Base-by-base conservation (phyloP, 441 rosid species). In the Euphorbia celastroides region DNA sequence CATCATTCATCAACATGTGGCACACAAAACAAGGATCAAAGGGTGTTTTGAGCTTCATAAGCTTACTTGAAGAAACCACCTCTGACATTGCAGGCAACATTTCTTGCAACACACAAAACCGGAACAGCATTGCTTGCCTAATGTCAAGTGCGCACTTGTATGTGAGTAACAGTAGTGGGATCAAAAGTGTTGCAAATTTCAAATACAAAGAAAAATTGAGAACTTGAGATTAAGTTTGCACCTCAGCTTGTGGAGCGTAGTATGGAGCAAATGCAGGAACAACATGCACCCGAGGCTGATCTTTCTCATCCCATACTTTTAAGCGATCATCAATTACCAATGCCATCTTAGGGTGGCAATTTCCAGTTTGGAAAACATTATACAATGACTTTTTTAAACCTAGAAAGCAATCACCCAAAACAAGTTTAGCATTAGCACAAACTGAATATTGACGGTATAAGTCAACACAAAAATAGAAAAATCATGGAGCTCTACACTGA, bases 231-330 rank as follows among this genome's bases (percentile, higher is more conserved):
- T 41, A 60, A 64, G 44, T 62, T 66, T 73, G 65, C 84, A 94
- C 99, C 78, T 94, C 99, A 70, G 98, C 97, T 78, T 89, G 92
- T 64, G 99, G 99, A 77, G 99, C 87, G 72, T 82, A 84, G 76
- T 94, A 92, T 34, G 99, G 99, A 74, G 98, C 90, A 76, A 94
- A 94, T 75, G 99, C 98, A 67, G 97, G 97, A 81, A 94, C 99
- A 66, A 89, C 96, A 73, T 92, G 98, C 69, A 94, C 99, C 60
- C 98, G 87, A 62, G 94, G 83, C 73, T 94, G 99, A 86, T 94
- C 99, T 76, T 88, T 85, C 74, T 89, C 99, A 72, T 88, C 97
- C 99, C 99, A 94, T 42, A 94, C 99, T 79, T 92, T 86, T 77
- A 86, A 77, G 57, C 97, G 93, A 74, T 94, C 99, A 79, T 94